phyloP scores from a whole-genome alignment of 441 rosid genomes.

The Theobroma grandiflorum region DNA sequence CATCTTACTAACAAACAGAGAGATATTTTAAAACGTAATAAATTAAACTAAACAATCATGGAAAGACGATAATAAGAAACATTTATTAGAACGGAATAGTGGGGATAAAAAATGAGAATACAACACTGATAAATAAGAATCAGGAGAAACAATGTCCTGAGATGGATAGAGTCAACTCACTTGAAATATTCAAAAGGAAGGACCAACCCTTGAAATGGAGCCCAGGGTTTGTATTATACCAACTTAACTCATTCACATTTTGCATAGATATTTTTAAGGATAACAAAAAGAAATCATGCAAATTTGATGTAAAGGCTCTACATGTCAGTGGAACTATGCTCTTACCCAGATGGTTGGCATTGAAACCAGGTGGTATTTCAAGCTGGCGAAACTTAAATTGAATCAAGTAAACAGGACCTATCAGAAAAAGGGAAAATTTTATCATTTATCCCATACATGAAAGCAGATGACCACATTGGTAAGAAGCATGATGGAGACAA shows the following conservation, averaged over 20 bases:
- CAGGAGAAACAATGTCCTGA: conserved; percentile 4
- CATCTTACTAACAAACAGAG: background rate
- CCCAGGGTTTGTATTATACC: no score
- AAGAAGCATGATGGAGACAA: conserved; percentile 3
- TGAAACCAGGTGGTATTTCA: conserved; percentile 93
- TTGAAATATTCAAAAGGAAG: background rate
- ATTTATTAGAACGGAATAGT: background rate
- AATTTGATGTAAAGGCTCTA: conserved; percentile 14
- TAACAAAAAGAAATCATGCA: background rate
- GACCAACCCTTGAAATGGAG: background rate
- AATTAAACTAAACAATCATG: background rate
- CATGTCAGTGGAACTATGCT: background rate
- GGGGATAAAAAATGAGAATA: background rate
- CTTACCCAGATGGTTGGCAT: conserved; percentile 80
- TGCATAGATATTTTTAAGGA: background rate
- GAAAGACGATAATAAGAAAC: background rate
- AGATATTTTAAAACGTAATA: background rate
- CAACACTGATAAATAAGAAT: background rate
- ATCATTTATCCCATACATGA: conserved; percentile 19
- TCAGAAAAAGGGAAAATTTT: conserved; percentile 27
- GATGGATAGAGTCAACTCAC: conserved; percentile 3
- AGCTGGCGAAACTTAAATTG: conserved; percentile 93
- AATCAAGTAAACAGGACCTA: conserved; percentile 88
- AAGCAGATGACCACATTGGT: background rate
- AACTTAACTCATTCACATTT: background rate